Percentiles rank a stretch among this genome's conserved stretches.
These are phyloP conservation scores for Didymella exigua DNA, from an alignment of 2,329 filamentous ascomycete species.

Conservation along the genomic window DNA sequence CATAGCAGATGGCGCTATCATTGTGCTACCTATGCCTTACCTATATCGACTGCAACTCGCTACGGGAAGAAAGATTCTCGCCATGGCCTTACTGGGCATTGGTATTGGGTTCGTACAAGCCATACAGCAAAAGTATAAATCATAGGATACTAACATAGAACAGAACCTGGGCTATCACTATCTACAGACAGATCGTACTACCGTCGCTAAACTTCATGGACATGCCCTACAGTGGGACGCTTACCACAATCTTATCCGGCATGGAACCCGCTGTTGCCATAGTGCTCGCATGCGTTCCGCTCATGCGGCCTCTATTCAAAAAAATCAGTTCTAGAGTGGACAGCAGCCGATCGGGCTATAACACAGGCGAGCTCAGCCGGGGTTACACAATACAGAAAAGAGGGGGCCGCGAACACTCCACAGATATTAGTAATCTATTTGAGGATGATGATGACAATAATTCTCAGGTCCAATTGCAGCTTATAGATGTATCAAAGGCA, in stretches of 20 bases:
- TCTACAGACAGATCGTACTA: slow-evolving; percentile 28
- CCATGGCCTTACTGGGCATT: slow-evolving; percentile 25
- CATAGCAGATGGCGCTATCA: slow-evolving; percentile 24
- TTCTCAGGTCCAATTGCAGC: too few species aligned
- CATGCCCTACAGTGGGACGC: slow-evolving; percentile 25
- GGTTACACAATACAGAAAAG: too few species aligned
- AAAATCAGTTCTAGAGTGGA: too few species aligned
- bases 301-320: slow-evolving; percentile 24
- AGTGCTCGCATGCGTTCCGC: slow-evolving; percentile 25
- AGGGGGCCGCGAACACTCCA: too few species aligned
- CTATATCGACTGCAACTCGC: slow-evolving; percentile 21
- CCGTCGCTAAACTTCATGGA: slow-evolving; percentile 21
- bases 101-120: slow-evolving; percentile 23
- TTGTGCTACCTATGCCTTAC: slow-evolving; percentile 28
- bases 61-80: slow-evolving; percentile 21
- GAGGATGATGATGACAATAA: too few species aligned
- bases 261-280: slow-evolving; percentile 32
- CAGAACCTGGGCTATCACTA: slow-evolving; percentile 28
- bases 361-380: too few species aligned
- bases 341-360: too few species aligned
- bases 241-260: slow-evolving; percentile 28
- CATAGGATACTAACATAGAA: slow-evolving; percentile 13
- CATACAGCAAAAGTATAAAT: too few species aligned
- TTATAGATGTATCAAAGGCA: too few species aligned
- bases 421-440: too few species aligned